These are phyloP conservation scores for Xylaria sp. DNA, from an alignment of 2,329 filamentous ascomycete species.

Conservation along the genomic window DNA sequence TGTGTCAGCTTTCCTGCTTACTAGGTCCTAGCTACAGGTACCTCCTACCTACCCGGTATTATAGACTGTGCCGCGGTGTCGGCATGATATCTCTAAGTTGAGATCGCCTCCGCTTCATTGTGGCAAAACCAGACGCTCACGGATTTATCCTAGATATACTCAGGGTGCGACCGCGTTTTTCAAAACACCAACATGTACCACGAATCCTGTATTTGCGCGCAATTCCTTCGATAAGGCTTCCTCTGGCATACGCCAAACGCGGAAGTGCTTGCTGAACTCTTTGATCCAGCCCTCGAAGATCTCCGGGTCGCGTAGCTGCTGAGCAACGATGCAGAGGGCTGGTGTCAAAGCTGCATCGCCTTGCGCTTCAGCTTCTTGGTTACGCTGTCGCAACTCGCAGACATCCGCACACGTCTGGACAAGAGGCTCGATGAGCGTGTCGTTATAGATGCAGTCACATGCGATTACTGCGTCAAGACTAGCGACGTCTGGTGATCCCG, in stretches of 20 bases:
- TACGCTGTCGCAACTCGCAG: conserved; percentile 66
- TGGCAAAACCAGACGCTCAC: not conserved
- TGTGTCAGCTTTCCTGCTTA: not conserved
- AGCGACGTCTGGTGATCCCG: conserved; percentile 49
- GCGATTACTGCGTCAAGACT: conserved; percentile 81
- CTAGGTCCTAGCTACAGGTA: not conserved
- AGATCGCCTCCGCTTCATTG: not conserved
- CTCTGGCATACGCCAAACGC: conserved; percentile 80
- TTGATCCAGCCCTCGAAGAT: conserved; percentile 86
- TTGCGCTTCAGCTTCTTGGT: conserved; percentile 12
- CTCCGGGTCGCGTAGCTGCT: conserved; percentile 86
- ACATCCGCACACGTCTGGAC: conserved; percentile 83
- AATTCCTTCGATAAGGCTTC: conserved; percentile 68
- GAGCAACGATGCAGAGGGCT: conserved; percentile 83
- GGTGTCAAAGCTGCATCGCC: conserved; percentile 51
- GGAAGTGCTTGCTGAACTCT: conserved; percentile 74
- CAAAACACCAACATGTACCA: conserved; percentile 81
- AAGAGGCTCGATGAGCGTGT: conserved; percentile 82
- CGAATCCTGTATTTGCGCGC: conserved; percentile 76
- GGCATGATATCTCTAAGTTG: not conserved
- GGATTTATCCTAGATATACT: not conserved
- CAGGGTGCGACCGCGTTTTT: conserved; percentile 43
- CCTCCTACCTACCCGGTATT: not conserved
- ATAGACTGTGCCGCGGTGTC: not conserved
- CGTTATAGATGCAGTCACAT: conserved; percentile 97